These are phyloP conservation scores for Eucalyptus marginata DNA, from an alignment of 345 rosid genomes.

Conservation along the genomic window DNA sequence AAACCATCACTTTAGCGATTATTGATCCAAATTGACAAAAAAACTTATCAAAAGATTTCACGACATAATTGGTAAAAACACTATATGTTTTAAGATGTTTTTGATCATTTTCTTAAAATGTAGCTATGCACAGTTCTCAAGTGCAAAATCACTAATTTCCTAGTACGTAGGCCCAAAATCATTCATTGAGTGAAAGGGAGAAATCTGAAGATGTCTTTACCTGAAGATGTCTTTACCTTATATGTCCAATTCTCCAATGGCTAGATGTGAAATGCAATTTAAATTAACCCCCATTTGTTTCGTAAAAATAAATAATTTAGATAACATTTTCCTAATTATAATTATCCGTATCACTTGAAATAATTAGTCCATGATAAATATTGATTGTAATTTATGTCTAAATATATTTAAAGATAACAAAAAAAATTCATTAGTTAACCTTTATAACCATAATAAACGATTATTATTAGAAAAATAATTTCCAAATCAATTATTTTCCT, in stretches of 20 bases:
- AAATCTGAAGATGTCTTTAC: background rate
- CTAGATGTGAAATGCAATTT: background rate
- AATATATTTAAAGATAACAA: background rate
- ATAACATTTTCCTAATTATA: no score
- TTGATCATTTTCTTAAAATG: background rate
- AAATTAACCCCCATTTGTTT: no score
- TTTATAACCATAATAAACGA: background rate
- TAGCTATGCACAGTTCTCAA: background rate
- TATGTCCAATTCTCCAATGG: background rate
- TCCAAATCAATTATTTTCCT: background rate
- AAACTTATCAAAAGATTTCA: accelerated
- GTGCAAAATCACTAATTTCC: background rate
- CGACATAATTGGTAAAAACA: accelerated
- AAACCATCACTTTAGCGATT: no score
- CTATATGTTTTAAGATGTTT: background rate
- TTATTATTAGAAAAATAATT: background rate
- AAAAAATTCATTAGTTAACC: background rate
- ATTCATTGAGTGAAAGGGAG: background rate
- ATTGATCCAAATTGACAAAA: no score
- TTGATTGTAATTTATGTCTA: background rate
- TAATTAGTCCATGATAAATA: background rate
- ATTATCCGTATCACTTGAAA: accelerated
- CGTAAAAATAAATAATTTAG: accelerated
- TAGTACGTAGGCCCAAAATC: background rate
- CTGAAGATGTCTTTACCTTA: background rate